Evolutionary conservation across 2,329 filamentous ascomycete genomes (phyloP).

Genomic region (Penicillium sp.): DNA sequence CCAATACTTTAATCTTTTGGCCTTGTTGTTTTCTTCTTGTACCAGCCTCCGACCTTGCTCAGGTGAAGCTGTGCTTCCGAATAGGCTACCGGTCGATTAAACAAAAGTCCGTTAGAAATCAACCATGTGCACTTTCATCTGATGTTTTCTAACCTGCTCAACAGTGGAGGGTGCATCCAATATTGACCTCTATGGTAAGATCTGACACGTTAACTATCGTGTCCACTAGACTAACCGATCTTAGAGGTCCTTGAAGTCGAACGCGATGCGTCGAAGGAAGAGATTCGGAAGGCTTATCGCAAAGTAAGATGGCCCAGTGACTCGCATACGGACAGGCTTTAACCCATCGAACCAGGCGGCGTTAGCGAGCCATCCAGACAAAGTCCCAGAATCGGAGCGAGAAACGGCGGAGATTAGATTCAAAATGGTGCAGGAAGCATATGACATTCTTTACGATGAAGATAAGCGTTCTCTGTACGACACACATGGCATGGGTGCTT

Average conservation of each 20-base stretch:
- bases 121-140: neutral
- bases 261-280: constrained; percentile 66
- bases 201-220: neutral
- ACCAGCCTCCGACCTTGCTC: neutral
- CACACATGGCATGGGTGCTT: constrained; percentile 90
- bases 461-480: constrained; percentile 91
- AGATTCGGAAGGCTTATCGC: constrained; percentile 94
- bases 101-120: constrained; percentile 1
- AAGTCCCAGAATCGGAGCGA: constrained; percentile 81
- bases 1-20: neutral
- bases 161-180: constrained; percentile 23
- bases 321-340: neutral
- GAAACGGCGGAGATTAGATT: constrained; percentile 85
- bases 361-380: constrained; percentile 87
- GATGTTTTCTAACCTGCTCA: neutral
- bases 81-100: neutral
- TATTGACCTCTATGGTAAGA: constrained; percentile 60
- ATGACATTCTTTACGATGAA: constrained; percentile 96
- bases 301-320: constrained; percentile 56
- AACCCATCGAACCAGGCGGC: constrained; percentile 61
- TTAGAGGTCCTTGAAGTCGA: constrained; percentile 75
- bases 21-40: neutral
- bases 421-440: constrained; percentile 88
- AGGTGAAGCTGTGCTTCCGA: neutral
- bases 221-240: neutral